Percentiles rank a stretch among this genome's conserved stretches.
phyloP scores from a whole-genome alignment of 2,329 filamentous ascomycete species.

The Emergomyces pasteurianus region DNA sequence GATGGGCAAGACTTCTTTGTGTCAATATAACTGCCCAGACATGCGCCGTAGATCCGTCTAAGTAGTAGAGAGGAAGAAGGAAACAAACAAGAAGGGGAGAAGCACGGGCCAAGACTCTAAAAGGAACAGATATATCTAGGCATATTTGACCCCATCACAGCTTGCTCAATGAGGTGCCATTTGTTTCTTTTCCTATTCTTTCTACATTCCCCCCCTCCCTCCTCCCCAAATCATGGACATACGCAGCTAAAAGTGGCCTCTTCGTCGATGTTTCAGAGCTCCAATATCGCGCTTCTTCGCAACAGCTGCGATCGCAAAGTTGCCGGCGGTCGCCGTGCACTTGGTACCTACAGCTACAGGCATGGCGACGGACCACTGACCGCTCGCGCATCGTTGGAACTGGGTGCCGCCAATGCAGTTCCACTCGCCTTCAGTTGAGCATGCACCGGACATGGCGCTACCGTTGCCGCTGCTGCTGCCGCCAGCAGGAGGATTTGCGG shows the following conservation, averaged over 20 bases:
- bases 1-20: not conserved
- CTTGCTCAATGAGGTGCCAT: not conserved
- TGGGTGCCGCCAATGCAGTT: constrained; percentile 45
- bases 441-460: constrained; percentile 18
- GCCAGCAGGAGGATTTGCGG: constrained; percentile 1
- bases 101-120: not conserved
- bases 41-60: not conserved
- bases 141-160: not conserved
- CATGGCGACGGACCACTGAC: constrained; percentile 41
- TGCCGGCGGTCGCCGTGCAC: constrained; percentile 33
- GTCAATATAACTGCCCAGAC: not conserved
- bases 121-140: not conserved
- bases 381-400: constrained; percentile 53
- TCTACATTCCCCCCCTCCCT: not conserved
- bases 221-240: not conserved
- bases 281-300: constrained; percentile 16
- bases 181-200: not conserved
- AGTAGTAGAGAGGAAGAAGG: not conserved
- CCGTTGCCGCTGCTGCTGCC: constrained; percentile 3
- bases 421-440: constrained; percentile 45
- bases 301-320: constrained; percentile 16
- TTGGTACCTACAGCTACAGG: constrained; percentile 43
- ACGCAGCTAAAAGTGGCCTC: constrained; percentile 10
- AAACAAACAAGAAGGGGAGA: not conserved
- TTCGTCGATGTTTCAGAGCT: constrained; percentile 20